These are phyloP conservation scores for Populus hybrid DNA, from an alignment of 441 rosid genomes.

Conservation along the genomic window DNA sequence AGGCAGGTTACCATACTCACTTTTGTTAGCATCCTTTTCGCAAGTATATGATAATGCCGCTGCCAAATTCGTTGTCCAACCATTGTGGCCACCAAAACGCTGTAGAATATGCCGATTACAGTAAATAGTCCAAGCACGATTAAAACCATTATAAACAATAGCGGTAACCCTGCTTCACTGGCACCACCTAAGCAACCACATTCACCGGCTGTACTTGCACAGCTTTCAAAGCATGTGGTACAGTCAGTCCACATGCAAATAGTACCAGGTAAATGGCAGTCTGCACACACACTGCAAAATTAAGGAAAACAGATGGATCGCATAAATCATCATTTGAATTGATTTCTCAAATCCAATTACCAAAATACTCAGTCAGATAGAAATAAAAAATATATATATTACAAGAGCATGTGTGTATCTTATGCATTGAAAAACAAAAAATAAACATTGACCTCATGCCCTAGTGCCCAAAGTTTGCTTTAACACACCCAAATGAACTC, in stretches of 20 bases:
- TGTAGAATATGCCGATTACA: slow-evolving; percentile 92
- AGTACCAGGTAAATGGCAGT: slow-evolving; percentile 98
- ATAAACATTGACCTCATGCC: not conserved
- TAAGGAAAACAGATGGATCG: not conserved
- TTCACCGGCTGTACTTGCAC: slow-evolving; percentile 91
- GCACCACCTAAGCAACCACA: slow-evolving; percentile 99
- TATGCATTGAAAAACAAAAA: not conserved
- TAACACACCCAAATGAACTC: not conserved
- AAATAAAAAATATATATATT: not conserved
- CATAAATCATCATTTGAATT: not conserved
- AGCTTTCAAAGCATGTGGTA: slow-evolving; percentile 93
- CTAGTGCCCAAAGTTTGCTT: not conserved
- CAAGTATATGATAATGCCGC: slow-evolving; percentile 97
- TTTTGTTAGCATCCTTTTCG: slow-evolving; percentile 97
- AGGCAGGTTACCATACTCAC: slow-evolving; percentile 39
- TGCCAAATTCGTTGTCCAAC: slow-evolving; percentile 99
- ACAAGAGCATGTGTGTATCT: not conserved
- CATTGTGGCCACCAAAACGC: slow-evolving; percentile 98
- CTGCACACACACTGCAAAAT: slow-evolving; percentile 83
- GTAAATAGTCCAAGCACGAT: slow-evolving; percentile 90
- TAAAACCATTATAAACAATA: slow-evolving; percentile 80
- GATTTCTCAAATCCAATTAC: not conserved
- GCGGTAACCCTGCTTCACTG: slow-evolving; percentile 94
- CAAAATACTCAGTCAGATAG: not conserved
- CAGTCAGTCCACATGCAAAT: slow-evolving; percentile 99